Evolutionary conservation across 306 rosid species (phyloP).

Genomic region (Dryas drummondii): DNA sequence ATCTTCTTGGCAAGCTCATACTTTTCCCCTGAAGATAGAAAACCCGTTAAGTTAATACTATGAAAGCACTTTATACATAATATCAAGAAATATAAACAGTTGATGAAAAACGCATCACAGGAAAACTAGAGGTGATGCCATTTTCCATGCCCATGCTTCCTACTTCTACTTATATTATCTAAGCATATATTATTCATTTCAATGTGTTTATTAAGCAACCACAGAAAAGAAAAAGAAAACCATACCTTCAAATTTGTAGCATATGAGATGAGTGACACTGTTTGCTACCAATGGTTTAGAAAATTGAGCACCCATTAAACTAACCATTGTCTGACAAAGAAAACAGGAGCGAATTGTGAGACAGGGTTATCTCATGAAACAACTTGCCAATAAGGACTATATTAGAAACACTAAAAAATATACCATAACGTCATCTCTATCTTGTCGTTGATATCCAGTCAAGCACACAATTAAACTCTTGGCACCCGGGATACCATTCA

Average conservation of each 20-base stretch:
- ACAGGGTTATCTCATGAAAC: not conserved
- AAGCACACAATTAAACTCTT: conserved; percentile 61
- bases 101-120: not conserved
- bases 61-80: not conserved
- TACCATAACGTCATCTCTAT: conserved; percentile 92
- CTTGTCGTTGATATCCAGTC: conserved; percentile 92
- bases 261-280: conserved; percentile 88
- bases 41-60: not conserved
- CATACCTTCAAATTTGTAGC: conserved; percentile 92
- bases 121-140: not conserved
- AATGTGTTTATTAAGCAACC: not conserved
- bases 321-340: conserved; percentile 66
- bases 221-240: not conserved
- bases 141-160: too few relatives aligned
- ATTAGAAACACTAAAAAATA: not conserved
- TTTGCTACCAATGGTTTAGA: conserved; percentile 87
- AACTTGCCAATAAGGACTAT: conserved; percentile 6
- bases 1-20: conserved; percentile 79
- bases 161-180: not conserved
- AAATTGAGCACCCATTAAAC: conserved; percentile 82
- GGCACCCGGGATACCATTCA: conserved; percentile 78
- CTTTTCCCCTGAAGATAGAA: conserved; percentile 68
- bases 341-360: conserved; percentile 5
- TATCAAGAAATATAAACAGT: not conserved
- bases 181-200: not conserved